A percentile compares a stretch with the other conserved stretches of the same genome.
Evolutionary conservation across 1,139 yeast species (phyloP).

Genomic region (Saccharomyces hybrid): DNA sequence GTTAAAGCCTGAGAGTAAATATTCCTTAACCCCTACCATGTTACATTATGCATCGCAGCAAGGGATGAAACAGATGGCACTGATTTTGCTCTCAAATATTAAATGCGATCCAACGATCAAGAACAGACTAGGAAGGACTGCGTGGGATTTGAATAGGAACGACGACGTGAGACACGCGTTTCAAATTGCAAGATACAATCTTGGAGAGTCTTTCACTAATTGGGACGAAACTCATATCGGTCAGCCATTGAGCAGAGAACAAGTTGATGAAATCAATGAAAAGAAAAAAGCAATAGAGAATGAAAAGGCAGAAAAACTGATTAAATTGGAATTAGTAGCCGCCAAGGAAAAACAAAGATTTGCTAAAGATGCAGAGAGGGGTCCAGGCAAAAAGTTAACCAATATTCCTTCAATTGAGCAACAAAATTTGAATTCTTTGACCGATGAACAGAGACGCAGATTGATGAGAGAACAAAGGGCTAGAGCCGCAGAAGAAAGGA

Average conservation of each 20-base stretch:
- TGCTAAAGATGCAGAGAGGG: slow-evolving; percentile 23
- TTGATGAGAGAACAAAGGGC: slow-evolving; percentile 93
- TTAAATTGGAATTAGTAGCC: slow-evolving; percentile 31
- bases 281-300: slow-evolving; percentile 35
- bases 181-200: slow-evolving; percentile 55
- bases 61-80: slow-evolving; percentile 62
- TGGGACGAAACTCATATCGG: slow-evolving; percentile 71
- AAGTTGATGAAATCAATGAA: slow-evolving; percentile 42
- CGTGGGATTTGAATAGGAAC: slow-evolving; percentile 51
- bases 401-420: slow-evolving; percentile 17
- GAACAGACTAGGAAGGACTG: slow-evolving; percentile 52
- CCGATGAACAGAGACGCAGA: slow-evolving; percentile 65
- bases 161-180: slow-evolving; percentile 47
- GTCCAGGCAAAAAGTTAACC: slow-evolving; percentile 26
- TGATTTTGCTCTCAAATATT: slow-evolving; percentile 52
- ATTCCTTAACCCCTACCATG: slow-evolving; percentile 57
- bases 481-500: slow-evolving; percentile 90
- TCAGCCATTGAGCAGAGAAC: slow-evolving; percentile 55
- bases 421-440: slow-evolving; percentile 34
- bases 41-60: slow-evolving; percentile 72
- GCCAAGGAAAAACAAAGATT: slow-evolving; percentile 25
- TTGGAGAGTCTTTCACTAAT: slow-evolving; percentile 64
- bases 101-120: slow-evolving; percentile 61
- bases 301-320: slow-evolving; percentile 25
- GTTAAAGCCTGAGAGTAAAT: slow-evolving; percentile 50